phyloP scores from a whole-genome alignment of 192 early-diverging fungal genomes.

The Backusella luteola region DNA sequence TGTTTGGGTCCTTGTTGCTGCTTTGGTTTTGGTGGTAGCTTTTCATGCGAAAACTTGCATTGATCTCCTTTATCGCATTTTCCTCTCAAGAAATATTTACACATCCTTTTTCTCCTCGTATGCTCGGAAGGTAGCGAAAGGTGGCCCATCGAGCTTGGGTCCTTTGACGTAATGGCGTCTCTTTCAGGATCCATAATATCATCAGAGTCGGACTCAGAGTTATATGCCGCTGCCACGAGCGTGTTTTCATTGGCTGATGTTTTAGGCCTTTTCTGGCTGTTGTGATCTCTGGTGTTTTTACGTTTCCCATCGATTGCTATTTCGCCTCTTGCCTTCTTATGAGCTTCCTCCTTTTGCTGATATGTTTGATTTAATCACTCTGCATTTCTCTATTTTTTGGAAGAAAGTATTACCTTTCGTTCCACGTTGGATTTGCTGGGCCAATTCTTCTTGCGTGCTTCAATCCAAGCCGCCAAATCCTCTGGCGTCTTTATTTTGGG shows the following conservation, averaged over 20 bases:
- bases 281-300: neutral
- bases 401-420: conserved; percentile 46
- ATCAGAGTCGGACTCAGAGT: conserved; percentile 37
- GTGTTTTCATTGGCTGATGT: neutral
- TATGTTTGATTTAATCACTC: neutral
- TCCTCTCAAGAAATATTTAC: conserved; percentile 46
- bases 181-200: conserved; percentile 43
- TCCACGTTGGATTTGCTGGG: conserved; percentile 70
- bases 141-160: conserved; percentile 39
- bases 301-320: conserved; percentile 4
- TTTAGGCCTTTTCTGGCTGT: neutral
- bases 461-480: conserved; percentile 82
- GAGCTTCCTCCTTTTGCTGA: neutral
- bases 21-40: conserved; percentile 27
- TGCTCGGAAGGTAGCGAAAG: conserved; percentile 23
- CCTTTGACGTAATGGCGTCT: conserved; percentile 50
- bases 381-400: neutral
- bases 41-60: conserved; percentile 48
- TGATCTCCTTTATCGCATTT: conserved; percentile 40
- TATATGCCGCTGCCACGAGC: conserved; percentile 22
- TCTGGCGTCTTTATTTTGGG: conserved; percentile 60
- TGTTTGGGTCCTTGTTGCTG: neutral
- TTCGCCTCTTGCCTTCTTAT: conserved; percentile 4
- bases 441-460: conserved; percentile 74
- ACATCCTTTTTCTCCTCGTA: conserved; percentile 20